Percentiles rank a stretch among this genome's conserved stretches.
Evolutionary conservation across 2,329 filamentous ascomycete species (phyloP).

Genomic region (Fusarium cicatricum): DNA sequence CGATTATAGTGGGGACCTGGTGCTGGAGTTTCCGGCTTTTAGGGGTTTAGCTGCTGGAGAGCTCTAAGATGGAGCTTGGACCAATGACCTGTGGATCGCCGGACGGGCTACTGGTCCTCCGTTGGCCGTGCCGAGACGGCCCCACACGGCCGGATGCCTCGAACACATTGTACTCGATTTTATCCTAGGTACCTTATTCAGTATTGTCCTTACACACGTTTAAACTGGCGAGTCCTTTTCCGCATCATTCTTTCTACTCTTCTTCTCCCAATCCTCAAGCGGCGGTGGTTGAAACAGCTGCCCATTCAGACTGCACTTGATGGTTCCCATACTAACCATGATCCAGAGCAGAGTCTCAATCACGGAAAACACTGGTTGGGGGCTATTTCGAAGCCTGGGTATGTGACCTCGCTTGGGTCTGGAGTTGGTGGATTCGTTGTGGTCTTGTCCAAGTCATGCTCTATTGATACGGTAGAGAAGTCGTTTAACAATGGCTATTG

Average conservation of each 20-base stretch:
- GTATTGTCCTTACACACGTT: background rate
- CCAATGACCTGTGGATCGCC: too few relatives aligned
- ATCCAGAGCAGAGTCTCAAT: conserved; percentile 31
- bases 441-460: background rate
- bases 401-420: conserved; percentile 15
- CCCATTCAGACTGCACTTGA: conserved; percentile 11
- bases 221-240: conserved; percentile 3
- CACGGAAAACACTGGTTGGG: conserved; percentile 23
- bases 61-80: background rate
- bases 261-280: conserved; percentile 3
- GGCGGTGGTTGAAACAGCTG: conserved; percentile 15
- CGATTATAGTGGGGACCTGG: conserved; percentile 10
- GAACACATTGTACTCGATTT: background rate
- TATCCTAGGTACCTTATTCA: background rate
- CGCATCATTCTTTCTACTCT: background rate
- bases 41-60: conserved; percentile 15
- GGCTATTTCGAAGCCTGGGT: conserved; percentile 7
- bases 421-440: background rate
- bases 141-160: conserved; percentile 5
- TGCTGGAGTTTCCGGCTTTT: conserved; percentile 7
- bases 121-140: conserved; percentile 7
- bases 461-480: too few relatives aligned
- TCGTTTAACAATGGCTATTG: too few relatives aligned
- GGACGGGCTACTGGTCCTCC: background rate
- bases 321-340: conserved; percentile 21